phyloP scores from a whole-genome alignment of 306 rosid species.

The Senna tora region DNA sequence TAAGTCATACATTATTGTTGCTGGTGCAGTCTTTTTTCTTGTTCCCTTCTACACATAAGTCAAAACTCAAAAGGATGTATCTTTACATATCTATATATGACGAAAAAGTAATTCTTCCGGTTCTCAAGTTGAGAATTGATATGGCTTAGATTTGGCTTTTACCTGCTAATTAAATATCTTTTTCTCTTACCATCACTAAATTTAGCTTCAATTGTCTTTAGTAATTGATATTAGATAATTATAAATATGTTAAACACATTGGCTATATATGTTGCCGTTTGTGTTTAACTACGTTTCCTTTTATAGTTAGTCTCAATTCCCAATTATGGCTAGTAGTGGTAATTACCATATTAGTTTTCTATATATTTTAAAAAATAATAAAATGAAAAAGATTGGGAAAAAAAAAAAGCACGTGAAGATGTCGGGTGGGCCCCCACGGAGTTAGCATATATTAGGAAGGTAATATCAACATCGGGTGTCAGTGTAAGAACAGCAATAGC shows the following conservation, averaged over 20 bases:
- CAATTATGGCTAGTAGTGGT: no score
- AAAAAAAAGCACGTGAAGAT: slow-evolving; percentile 32
- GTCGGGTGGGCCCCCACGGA: slow-evolving; percentile 38
- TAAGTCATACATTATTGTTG: background rate
- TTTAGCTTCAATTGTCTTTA: background rate
- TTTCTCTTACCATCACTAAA: background rate
- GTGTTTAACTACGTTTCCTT: no score
- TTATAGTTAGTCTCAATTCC: no score
- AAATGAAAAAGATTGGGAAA: background rate
- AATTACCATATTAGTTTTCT: no score
- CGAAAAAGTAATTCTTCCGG: background rate
- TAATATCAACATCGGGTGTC: slow-evolving; percentile 34
- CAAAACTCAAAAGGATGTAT: background rate
- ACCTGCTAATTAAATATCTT: background rate
- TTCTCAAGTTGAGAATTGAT: background rate
- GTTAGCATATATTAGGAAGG: background rate
- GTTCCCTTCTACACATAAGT: background rate
- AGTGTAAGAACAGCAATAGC: slow-evolving; percentile 23
- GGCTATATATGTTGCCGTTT: background rate
- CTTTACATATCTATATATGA: background rate
- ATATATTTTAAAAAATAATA: no score
- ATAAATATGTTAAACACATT: background rate
- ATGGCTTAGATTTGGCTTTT: no score
- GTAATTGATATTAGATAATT: no score
- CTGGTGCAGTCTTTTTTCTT: background rate